phyloP scores from a whole-genome alignment of 2,329 filamentous ascomycete species.

The Akanthomyces lecanii region DNA sequence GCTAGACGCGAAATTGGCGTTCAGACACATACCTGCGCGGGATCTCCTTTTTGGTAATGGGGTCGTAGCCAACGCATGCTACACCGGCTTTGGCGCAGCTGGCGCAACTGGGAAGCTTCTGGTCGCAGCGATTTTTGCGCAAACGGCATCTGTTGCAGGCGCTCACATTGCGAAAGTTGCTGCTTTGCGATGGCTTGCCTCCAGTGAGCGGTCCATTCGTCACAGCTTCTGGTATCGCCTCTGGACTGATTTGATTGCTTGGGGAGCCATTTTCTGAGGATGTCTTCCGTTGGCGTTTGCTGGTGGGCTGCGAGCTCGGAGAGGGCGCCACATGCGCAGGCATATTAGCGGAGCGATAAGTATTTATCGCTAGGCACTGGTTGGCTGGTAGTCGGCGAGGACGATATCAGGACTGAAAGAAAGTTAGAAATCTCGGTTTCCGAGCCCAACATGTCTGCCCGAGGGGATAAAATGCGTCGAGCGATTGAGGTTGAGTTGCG shows the following conservation, averaged over 20 bases:
- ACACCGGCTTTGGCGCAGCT: conserved; percentile 91
- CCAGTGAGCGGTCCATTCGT: conserved; percentile 28
- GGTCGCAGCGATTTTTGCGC: conserved; percentile 93
- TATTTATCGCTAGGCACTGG: background rate
- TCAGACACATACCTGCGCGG: conserved; percentile 70
- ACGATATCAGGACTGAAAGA: conserved; percentile 14
- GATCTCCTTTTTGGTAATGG: conserved; percentile 93
- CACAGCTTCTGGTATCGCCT: conserved; percentile 26
- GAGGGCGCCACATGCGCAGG: conserved; percentile 48
- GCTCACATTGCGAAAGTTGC: conserved; percentile 79
- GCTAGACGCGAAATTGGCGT: background rate
- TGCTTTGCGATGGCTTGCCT: conserved; percentile 53
- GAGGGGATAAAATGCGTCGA: conserved; percentile 16
- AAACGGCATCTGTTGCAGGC: conserved; percentile 90
- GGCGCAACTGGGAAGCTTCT: conserved; percentile 83
- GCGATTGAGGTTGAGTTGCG: background rate
- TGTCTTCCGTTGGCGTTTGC: conserved; percentile 54
- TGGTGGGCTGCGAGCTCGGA: conserved; percentile 43
- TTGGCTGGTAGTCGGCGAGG: background rate
- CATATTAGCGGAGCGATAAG: conserved; percentile 23
- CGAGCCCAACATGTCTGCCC: background rate
- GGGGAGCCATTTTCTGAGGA: conserved; percentile 47
- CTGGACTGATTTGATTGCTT: conserved; percentile 28
- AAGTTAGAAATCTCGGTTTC: background rate
- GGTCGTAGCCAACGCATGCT: conserved; percentile 91